These are phyloP conservation scores for Mortierella sp. DNA, from an alignment of 371 early-diverging fungal genomes.

Conservation along the genomic window DNA sequence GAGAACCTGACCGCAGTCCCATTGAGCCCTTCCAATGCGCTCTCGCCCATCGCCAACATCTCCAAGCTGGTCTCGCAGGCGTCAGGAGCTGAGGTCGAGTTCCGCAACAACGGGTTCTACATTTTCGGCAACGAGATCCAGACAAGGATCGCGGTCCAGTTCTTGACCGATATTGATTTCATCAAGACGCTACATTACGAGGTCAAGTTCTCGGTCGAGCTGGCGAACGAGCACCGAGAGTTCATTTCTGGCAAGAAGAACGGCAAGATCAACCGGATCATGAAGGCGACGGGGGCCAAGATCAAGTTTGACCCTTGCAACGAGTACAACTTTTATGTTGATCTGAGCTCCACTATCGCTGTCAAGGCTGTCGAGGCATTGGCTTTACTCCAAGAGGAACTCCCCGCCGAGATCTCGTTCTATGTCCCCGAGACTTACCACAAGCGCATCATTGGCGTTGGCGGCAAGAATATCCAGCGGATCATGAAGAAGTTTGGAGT, in stretches of 20 bases:
- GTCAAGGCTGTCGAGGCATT: conserved; percentile 77
- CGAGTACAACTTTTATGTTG: conserved; percentile 85
- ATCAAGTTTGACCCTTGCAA: conserved; percentile 74
- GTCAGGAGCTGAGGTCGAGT: conserved; percentile 71
- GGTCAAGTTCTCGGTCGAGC: conserved; percentile 71
- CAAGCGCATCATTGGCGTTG: conserved; percentile 95
- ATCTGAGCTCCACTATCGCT: conserved; percentile 71
- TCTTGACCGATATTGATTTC: conserved; percentile 44
- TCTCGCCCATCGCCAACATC: conserved; percentile 59
- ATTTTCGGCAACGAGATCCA: conserved; percentile 52
- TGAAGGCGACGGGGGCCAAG: conserved; percentile 81
- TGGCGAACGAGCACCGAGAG: conserved; percentile 87
- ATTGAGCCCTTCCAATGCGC: conserved; percentile 12
- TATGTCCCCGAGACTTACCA: conserved; percentile 91
- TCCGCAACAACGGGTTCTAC: conserved; percentile 54
- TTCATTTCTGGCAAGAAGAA: conserved; percentile 96
- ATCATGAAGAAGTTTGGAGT: conserved; percentile 98
- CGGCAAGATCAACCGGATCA: conserved; percentile 95
- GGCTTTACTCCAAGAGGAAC: conserved; percentile 82
- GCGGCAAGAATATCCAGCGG: conserved; percentile 95
- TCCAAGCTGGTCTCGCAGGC: conserved; percentile 66
- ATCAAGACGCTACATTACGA: conserved; percentile 47
- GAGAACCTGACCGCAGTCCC: conserved; percentile 31
- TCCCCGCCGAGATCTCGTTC: conserved; percentile 91
- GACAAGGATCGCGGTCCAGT: conserved; percentile 42